Percentiles rank a stretch among this genome's conserved stretches.
phyloP scores from a whole-genome alignment of 257 asterid genomes.

The Osmanthus fragrans region DNA sequence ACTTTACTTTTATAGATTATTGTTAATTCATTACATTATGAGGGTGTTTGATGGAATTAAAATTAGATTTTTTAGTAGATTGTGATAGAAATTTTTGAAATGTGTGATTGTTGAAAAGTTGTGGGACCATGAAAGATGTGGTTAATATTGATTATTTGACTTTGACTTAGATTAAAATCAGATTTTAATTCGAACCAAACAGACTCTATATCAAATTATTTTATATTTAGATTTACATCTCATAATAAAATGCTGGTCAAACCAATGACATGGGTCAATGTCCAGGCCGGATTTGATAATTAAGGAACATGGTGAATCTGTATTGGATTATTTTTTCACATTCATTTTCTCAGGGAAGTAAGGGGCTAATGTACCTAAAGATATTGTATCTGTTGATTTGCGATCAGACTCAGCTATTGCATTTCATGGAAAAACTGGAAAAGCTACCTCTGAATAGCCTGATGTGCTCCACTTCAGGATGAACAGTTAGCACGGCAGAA shows the following conservation, averaged over 20 bases:
- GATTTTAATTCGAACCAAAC: too few relatives aligned
- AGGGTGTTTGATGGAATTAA: too few relatives aligned
- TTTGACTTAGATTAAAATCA: too few relatives aligned
- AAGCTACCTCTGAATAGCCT: slow-evolving; percentile 44
- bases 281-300: neutral
- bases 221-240: neutral
- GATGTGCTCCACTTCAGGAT: slow-evolving; percentile 39
- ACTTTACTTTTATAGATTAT: neutral
- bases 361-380: slow-evolving; percentile 21
- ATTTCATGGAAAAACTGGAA: slow-evolving; percentile 53
- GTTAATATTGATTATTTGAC: too few relatives aligned
- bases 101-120: too few relatives aligned
- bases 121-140: too few relatives aligned
- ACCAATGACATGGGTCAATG: too few relatives aligned
- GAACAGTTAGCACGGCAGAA: slow-evolving; percentile 76
- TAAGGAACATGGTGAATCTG: neutral
- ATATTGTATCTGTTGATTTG: slow-evolving; percentile 14
- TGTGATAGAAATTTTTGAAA: too few relatives aligned
- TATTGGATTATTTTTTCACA: slow-evolving; percentile 12
- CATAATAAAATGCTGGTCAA: neutral
- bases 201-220: too few relatives aligned
- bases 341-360: slow-evolving; percentile 18
- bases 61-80: too few relatives aligned
- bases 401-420: slow-evolving; percentile 75
- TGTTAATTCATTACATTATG: neutral